Conservation (phyloP, 495 filamentous ascomycete genomes). For the Lentithecium fluviatile region DNA sequence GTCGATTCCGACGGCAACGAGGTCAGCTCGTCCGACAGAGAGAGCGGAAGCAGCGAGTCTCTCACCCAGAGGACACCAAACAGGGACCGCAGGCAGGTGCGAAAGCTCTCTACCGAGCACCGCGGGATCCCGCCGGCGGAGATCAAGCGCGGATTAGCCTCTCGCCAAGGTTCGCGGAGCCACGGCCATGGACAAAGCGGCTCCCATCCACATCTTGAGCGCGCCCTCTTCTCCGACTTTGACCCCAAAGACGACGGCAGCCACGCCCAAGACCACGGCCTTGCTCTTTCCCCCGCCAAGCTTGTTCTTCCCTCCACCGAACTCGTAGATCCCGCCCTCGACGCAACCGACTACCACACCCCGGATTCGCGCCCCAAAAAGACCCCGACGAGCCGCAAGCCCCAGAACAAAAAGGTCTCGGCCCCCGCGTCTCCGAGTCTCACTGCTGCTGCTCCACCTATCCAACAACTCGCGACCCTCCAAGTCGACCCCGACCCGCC, state of each 20-base stretch:
- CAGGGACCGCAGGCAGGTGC: too few relatives aligned
- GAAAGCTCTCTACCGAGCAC: background rate
- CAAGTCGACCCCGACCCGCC: background rate
- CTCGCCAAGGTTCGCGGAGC: background rate
- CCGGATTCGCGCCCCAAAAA: too few relatives aligned
- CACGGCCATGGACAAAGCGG: background rate
- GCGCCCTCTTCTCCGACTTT: background rate
- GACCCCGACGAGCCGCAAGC: too few relatives aligned
- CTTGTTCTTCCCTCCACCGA: too few relatives aligned
- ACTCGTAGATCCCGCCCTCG: too few relatives aligned
- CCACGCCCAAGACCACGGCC: background rate
- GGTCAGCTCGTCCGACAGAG: background rate
- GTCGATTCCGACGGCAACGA: slow-evolving; percentile 3
- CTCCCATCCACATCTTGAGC: background rate
- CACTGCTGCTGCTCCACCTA: too few relatives aligned
- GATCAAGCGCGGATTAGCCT: background rate
- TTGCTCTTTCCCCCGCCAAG: background rate
- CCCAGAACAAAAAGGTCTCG: too few relatives aligned
- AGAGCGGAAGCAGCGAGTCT: too few relatives aligned
- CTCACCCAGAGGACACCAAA: too few relatives aligned
- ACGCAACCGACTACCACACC: too few relatives aligned
- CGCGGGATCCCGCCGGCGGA: background rate
- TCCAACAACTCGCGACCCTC: too few relatives aligned
- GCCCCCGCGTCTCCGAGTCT: too few relatives aligned
- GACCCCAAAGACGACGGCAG: background rate